phyloP scores from a whole-genome alignment of 257 asterid species.

The Primulina huaijiensis region DNA sequence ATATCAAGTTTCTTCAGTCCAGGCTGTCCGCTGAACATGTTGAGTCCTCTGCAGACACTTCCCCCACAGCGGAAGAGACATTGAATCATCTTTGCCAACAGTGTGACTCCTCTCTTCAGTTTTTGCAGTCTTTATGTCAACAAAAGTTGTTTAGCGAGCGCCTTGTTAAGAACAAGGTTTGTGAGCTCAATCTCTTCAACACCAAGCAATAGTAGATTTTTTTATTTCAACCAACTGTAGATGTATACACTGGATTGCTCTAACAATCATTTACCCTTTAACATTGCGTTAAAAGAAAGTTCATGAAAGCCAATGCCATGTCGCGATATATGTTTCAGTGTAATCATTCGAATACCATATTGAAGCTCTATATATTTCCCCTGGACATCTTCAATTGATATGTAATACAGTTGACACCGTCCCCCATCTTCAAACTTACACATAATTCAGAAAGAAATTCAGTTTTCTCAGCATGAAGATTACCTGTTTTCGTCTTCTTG shows the following conservation, averaged over 20 bases:
- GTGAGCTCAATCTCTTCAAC: conserved; percentile 19
- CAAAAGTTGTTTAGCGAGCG: conserved; percentile 84
- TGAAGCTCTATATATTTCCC: not conserved
- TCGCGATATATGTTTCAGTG: not conserved
- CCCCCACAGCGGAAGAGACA: conserved; percentile 59
- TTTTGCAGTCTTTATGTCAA: conserved; percentile 82
- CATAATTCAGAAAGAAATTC: not conserved
- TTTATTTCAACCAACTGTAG: not conserved
- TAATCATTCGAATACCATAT: not conserved
- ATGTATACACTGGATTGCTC: conserved; percentile 1
- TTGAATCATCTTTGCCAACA: conserved; percentile 90
- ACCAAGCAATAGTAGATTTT: not conserved
- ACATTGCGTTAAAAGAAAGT: not conserved
- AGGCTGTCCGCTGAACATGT: conserved; percentile 58
- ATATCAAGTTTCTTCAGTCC: conserved; percentile 67
- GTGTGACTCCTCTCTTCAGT: conserved; percentile 90
- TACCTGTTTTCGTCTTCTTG: conserved; percentile 14
- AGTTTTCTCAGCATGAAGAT: not conserved
- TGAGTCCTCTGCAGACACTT: conserved; percentile 39
- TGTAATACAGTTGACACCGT: not conserved
- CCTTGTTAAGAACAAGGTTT: conserved; percentile 85
- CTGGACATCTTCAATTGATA: not conserved
- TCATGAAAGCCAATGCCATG: conserved; percentile 11
- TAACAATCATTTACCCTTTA: not conserved
- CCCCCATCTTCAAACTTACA: not conserved